phyloP scores from a whole-genome alignment of 306 rosid species.

The Cercis canadensis region DNA sequence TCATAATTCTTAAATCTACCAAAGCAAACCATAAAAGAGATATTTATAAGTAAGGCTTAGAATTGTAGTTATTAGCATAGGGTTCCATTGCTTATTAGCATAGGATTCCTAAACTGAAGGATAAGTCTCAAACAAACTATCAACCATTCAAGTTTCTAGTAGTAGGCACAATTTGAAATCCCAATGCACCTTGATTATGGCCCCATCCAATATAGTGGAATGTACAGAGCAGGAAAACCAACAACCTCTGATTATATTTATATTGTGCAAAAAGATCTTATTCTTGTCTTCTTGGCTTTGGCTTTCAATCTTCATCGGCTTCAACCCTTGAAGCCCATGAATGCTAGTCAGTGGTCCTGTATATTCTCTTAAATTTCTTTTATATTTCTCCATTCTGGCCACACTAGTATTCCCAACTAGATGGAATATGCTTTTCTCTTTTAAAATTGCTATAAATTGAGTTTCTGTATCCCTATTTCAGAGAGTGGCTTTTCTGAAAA shows the following conservation, averaged over 20 bases:
- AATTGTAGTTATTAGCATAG: constrained; percentile 16
- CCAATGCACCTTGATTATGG: neutral
- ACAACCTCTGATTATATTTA: neutral
- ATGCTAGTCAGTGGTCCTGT: neutral
- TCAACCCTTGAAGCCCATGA: neutral
- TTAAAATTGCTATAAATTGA: constrained; percentile 25
- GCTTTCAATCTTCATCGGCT: neutral
- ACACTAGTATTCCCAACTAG: neutral
- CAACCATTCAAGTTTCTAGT: constrained; percentile 5
- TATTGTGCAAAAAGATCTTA: neutral
- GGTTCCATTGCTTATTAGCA: too few species aligned
- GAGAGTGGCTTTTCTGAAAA: constrained; percentile 82
- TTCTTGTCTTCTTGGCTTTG: neutral
- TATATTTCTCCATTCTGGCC: neutral
- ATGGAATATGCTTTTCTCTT: constrained; percentile 3
- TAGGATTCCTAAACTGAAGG: neutral
- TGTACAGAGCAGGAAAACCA: constrained; percentile 4
- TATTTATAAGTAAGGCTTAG: neutral
- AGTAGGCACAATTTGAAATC: constrained; percentile 3
- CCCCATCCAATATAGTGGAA: constrained; percentile 2
- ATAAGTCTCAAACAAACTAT: neutral
- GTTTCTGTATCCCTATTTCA: constrained; percentile 31
- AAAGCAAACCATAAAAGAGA: too few species aligned
- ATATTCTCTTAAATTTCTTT: constrained; percentile 12
- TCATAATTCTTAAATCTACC: too few species aligned